These are phyloP conservation scores for Alternaria longipes DNA, from an alignment of 2,329 filamentous ascomycete genomes.

Conservation along the genomic window DNA sequence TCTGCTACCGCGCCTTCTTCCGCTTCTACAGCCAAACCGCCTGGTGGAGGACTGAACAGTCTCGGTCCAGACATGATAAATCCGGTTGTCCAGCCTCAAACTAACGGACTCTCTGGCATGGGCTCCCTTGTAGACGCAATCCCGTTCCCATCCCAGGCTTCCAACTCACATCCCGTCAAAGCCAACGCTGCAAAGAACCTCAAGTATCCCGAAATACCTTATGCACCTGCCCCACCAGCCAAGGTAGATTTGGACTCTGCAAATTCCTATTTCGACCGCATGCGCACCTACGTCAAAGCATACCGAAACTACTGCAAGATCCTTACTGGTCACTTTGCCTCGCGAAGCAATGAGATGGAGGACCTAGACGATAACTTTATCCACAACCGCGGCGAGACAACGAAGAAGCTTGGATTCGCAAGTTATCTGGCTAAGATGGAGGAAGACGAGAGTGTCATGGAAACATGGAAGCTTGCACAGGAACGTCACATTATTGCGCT, in stretches of 20 bases:
- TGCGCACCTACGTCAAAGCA: constrained; percentile 65
- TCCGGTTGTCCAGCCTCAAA: constrained; percentile 58
- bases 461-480: constrained; percentile 68
- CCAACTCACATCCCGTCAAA: constrained; percentile 55
- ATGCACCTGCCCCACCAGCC: constrained; percentile 56
- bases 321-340: constrained; percentile 65
- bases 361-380: constrained; percentile 59
- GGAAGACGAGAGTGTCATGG: constrained; percentile 71
- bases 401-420: constrained; percentile 60
- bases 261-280: constrained; percentile 61
- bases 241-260: constrained; percentile 59
- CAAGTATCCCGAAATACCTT: constrained; percentile 62
- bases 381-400: constrained; percentile 60
- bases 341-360: constrained; percentile 59
- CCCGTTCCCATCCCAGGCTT: constrained; percentile 67
- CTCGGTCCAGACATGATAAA: constrained; percentile 60
- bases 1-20: constrained; percentile 25
- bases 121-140: constrained; percentile 63
- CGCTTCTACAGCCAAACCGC: constrained; percentile 23
- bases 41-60: constrained; percentile 50
- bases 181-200: constrained; percentile 52
- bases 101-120: constrained; percentile 61
- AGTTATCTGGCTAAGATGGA: constrained; percentile 69
- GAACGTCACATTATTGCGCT: constrained; percentile 69
- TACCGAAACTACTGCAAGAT: constrained; percentile 64